Percentiles rank a stretch among this genome's conserved stretches.
Conservation (phyloP, 768 basidiomycete genomes). For the Mycena olivaceomarginata region DNA sequence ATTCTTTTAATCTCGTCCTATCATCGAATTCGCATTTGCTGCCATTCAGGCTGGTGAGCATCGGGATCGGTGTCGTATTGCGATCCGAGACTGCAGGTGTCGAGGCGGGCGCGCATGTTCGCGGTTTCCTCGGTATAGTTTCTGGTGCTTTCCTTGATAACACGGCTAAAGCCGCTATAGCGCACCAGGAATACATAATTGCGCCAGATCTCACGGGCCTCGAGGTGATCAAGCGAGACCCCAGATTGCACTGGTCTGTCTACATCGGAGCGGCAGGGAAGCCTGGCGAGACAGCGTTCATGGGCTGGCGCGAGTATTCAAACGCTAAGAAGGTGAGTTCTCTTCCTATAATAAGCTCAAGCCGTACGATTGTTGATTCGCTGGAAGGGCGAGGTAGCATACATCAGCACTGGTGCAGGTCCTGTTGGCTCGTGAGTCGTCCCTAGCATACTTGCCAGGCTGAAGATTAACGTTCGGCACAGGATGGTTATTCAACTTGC, state of each 20-base stretch:
- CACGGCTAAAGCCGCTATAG: neutral
- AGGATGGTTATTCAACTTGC: slow-evolving; percentile 73
- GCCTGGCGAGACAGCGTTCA: slow-evolving; percentile 61
- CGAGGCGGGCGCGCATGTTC: too few species aligned
- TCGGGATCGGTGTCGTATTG: too few species aligned
- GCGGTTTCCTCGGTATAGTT: too few species aligned
- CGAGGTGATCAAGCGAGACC: slow-evolving; percentile 27
- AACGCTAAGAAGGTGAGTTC: slow-evolving; percentile 57
- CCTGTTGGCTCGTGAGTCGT: slow-evolving; percentile 77
- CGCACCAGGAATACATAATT: slow-evolving; percentile 13
- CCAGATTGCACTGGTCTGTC: slow-evolving; percentile 1
- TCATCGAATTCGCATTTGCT: too few species aligned
- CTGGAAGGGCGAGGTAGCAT: slow-evolving; percentile 57
- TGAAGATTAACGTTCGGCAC: neutral
- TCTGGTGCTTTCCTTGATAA: too few species aligned
- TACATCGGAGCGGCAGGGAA: neutral
- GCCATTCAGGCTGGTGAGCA: too few species aligned
- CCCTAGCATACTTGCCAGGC: neutral
- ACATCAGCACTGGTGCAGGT: slow-evolving; percentile 44
- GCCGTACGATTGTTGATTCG: neutral
- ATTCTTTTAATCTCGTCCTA: too few species aligned
- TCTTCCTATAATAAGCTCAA: too few species aligned
- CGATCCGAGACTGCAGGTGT: too few species aligned
- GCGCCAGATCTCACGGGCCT: neutral
- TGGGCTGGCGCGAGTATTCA: slow-evolving; percentile 64